Evolutionary conservation across 768 basidiomycete species (phyloP).

Genomic region (Suillus brevipes): DNA sequence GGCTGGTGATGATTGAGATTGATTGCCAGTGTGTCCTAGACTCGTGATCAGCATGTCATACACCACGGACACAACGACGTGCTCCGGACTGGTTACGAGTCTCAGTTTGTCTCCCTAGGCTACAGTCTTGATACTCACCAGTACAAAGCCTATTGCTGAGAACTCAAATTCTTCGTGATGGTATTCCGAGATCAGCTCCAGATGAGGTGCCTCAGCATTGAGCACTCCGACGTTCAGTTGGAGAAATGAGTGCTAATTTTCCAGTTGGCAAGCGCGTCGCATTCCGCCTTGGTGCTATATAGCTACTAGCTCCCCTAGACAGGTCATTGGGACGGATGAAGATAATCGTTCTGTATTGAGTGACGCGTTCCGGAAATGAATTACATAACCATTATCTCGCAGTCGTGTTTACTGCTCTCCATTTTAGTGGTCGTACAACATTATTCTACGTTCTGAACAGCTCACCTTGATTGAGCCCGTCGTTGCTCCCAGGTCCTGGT

Average conservation of each 20-base stretch:
- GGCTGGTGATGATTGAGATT: not conserved
- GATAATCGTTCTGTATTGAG: not conserved
- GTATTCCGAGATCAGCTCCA: not conserved
- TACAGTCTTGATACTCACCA: not conserved
- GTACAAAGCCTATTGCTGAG: not conserved
- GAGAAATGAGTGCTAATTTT: not conserved
- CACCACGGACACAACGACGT: too few relatives aligned
- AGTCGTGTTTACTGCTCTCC: not conserved
- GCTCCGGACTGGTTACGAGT: too few relatives aligned
- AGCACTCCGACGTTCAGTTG: not conserved
- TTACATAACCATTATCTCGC: not conserved
- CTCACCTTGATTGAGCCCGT: not conserved
- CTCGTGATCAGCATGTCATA: too few relatives aligned
- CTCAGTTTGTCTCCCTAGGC: not conserved
- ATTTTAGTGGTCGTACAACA: not conserved
- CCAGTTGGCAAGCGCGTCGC: not conserved
- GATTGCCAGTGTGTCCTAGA: not conserved
- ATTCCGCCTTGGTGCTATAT: not conserved
- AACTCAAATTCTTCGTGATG: too few relatives aligned
- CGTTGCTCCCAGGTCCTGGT: not conserved
- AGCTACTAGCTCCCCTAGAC: not conserved
- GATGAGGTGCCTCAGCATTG: not conserved
- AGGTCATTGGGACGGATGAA: not conserved
- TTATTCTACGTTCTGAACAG: conserved; percentile 7
- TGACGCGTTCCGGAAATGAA: too few relatives aligned